Percentiles rank a stretch among this genome's conserved stretches.
phyloP scores from a whole-genome alignment of 306 rosid genomes.

The Neltuma alba region DNA sequence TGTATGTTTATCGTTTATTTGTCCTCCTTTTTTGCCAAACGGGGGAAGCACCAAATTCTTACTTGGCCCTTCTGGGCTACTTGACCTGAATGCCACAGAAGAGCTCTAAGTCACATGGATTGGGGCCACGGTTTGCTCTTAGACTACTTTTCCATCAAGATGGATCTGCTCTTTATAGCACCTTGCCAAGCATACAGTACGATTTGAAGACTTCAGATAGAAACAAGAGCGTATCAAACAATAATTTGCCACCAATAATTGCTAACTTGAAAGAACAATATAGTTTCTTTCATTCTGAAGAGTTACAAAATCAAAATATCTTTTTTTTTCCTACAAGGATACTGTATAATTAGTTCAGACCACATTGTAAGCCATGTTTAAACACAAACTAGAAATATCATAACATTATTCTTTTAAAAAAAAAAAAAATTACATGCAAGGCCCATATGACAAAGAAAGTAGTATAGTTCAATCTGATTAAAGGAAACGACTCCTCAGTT shows the following conservation, averaged over 20 bases:
- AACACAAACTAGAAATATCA: background rate
- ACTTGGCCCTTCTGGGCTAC: background rate
- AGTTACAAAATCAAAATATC: background rate
- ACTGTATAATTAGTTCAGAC: background rate
- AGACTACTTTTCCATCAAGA: background rate
- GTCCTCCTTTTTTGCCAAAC: background rate
- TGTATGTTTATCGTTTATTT: background rate
- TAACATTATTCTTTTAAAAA: background rate
- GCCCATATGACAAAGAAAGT: background rate
- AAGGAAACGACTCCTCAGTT: background rate
- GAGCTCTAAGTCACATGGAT: background rate
- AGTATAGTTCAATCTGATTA: background rate
- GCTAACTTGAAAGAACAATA: background rate
- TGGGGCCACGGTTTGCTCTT: background rate
- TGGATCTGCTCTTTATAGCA: background rate
- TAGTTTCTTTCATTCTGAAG: background rate
- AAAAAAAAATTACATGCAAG: background rate
- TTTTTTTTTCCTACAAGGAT: background rate
- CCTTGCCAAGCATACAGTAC: background rate
- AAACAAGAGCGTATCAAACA: background rate
- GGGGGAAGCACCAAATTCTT: background rate
- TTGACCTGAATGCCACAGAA: background rate
- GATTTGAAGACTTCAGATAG: background rate
- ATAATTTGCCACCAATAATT: no score
- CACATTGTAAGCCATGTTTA: background rate